These are phyloP conservation scores for Senna siamea DNA, from an alignment of 306 rosid species.

Conservation along the genomic window DNA sequence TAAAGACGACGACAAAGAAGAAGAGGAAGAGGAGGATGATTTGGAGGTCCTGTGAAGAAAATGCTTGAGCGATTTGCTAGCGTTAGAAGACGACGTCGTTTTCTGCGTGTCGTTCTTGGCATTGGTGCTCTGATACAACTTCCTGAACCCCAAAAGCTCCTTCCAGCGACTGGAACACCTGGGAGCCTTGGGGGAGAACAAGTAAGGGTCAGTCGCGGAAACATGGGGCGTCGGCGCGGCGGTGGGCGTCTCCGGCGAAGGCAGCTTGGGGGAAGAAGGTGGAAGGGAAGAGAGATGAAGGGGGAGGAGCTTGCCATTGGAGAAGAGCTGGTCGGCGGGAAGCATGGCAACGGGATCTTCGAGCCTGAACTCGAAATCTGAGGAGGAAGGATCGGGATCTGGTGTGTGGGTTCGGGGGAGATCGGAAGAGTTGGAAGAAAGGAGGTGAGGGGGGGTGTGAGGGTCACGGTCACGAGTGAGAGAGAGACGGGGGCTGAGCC, in stretches of 20 bases:
- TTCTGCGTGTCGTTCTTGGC: conserved; percentile 49
- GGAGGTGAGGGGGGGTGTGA: too few relatives aligned
- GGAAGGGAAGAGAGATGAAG: conserved; percentile 56
- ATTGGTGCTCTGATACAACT: conserved; percentile 63
- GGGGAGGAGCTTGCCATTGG: conserved; percentile 85
- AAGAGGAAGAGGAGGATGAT: conserved; percentile 47
- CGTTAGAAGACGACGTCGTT: conserved; percentile 43
- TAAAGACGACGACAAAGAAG: too few relatives aligned
- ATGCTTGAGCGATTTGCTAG: conserved; percentile 58
- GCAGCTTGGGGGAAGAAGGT: conserved; percentile 11
- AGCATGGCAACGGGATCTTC: conserved; percentile 82
- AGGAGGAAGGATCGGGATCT: conserved; percentile 50
- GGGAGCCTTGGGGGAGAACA: conserved; percentile 91
- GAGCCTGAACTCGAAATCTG: conserved; percentile 85
- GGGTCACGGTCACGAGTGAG: too few relatives aligned
- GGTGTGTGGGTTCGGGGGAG: too few relatives aligned
- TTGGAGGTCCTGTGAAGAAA: conserved; percentile 66
- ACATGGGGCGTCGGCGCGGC: conserved; percentile 36
- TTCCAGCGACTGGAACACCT: conserved; percentile 92
- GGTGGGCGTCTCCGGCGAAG: conserved; percentile 32
- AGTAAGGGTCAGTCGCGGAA: conserved; percentile 50
- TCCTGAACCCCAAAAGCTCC: conserved; percentile 72
- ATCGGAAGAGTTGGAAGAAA: too few relatives aligned
- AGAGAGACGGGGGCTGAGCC: conserved; percentile 68
- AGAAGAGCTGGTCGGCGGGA: conserved; percentile 90